Conservation (phyloP, 768 basidiomycete genomes). For the Termitomyces sp. region DNA sequence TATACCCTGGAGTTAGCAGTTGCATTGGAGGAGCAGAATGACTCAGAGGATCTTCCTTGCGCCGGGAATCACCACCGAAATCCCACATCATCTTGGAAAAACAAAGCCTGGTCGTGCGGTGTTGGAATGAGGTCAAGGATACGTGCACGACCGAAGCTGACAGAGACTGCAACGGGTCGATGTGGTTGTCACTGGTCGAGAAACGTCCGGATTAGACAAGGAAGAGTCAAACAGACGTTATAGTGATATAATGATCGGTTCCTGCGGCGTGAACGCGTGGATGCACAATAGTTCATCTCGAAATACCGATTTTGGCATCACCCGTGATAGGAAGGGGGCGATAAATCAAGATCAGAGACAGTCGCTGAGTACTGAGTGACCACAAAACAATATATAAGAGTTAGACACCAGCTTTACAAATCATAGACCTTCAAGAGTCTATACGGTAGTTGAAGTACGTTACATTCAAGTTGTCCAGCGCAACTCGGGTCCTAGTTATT, state of each 20-base stretch:
- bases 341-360: too few species aligned
- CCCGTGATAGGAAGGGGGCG: background rate
- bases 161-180: background rate
- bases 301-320: background rate
- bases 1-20: conserved; percentile 26
- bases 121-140: background rate
- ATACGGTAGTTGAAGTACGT: too few species aligned
- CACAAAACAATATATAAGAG: background rate
- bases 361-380: background rate
- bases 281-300: background rate
- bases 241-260: background rate
- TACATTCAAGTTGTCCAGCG: too few species aligned
- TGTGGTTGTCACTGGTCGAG: background rate
- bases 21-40: conserved; percentile 18
- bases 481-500: background rate
- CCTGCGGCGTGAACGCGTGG: background rate
- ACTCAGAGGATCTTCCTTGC: conserved; percentile 12
- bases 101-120: background rate
- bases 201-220: background rate
- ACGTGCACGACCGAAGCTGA: background rate
- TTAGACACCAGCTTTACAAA: background rate
- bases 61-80: conserved; percentile 22
- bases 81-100: conserved; percentile 40
- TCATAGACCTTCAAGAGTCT: background rate
- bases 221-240: background rate